Conservation (phyloP, 805 yeast species). For the Cyberlindnera xishuangbannaensis region DNA sequence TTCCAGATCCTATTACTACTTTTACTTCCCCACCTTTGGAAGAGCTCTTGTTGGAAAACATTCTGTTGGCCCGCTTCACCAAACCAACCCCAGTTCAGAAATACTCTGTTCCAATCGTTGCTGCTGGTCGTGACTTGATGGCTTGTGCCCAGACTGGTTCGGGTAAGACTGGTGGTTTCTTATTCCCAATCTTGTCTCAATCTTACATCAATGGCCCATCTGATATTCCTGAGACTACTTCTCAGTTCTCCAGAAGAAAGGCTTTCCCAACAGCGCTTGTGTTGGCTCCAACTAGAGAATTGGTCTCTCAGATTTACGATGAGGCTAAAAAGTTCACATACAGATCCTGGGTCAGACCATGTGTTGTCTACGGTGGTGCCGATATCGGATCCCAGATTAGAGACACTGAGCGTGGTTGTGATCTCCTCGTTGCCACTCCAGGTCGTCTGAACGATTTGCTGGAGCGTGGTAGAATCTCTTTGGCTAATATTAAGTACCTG, state of each 20-base stretch:
- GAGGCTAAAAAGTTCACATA: constrained; percentile 94
- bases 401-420: constrained; percentile 90
- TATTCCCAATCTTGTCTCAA: constrained; percentile 94
- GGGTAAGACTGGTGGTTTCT: constrained; percentile 99
- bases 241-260: constrained; percentile 59
- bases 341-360: constrained; percentile 97
- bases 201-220: constrained; percentile 87
- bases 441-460: constrained; percentile 96
- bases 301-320: constrained; percentile 93
- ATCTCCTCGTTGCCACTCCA: constrained; percentile 95
- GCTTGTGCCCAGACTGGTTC: constrained; percentile 99
- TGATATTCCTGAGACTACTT: constrained; percentile 38
- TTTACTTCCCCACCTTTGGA: constrained; percentile 94
- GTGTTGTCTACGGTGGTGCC: constrained; percentile 98
- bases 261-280: constrained; percentile 93
- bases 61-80: constrained; percentile 81
- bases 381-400: constrained; percentile 84
- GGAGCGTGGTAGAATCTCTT: constrained; percentile 90
- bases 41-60: constrained; percentile 76
- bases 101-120: constrained; percentile 88
- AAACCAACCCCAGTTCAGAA: constrained; percentile 97
- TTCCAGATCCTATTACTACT: constrained; percentile 86
- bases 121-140: constrained; percentile 87
- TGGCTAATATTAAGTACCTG: constrained; percentile 84
- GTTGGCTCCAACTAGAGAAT: constrained; percentile 98